Conservation (phyloP, 176 grass and related monocot species). For the Bothriochloa decipiens region DNA sequence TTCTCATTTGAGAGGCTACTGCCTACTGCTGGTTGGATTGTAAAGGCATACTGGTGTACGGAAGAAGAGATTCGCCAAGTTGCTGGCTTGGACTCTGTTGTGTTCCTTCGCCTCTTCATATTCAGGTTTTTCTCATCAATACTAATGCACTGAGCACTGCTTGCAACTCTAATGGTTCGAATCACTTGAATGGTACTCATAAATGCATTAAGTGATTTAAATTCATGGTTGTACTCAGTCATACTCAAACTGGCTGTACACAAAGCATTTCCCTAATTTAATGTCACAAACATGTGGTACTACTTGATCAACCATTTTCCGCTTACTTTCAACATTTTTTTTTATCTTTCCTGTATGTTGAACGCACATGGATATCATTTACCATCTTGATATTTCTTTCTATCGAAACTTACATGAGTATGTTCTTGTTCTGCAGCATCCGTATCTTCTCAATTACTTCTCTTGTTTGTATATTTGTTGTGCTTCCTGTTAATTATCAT, state of each 20-base stretch:
- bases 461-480: slow-evolving; percentile 72
- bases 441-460: slow-evolving; percentile 88
- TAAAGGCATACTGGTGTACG: slow-evolving; percentile 78
- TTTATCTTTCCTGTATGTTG: background rate
- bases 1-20: slow-evolving; percentile 73
- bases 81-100: slow-evolving; percentile 81
- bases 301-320: background rate
- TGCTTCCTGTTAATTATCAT: slow-evolving; percentile 86
- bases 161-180: background rate
- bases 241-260: background rate
- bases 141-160: background rate
- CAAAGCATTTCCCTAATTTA: background rate
- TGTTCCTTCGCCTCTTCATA: slow-evolving; percentile 88
- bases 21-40: slow-evolving; percentile 80
- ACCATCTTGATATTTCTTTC: background rate
- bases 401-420: background rate
- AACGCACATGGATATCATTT: background rate
- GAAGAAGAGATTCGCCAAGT: slow-evolving; percentile 82
- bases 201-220: background rate
- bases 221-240: background rate
- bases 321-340: background rate
- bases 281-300: background rate
- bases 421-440: slow-evolving; percentile 60
- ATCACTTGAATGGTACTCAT: background rate
- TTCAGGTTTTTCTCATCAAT: slow-evolving; percentile 55